phyloP scores from a whole-genome alignment of 768 basidiomycete genomes.

The Auricularia sp. region DNA sequence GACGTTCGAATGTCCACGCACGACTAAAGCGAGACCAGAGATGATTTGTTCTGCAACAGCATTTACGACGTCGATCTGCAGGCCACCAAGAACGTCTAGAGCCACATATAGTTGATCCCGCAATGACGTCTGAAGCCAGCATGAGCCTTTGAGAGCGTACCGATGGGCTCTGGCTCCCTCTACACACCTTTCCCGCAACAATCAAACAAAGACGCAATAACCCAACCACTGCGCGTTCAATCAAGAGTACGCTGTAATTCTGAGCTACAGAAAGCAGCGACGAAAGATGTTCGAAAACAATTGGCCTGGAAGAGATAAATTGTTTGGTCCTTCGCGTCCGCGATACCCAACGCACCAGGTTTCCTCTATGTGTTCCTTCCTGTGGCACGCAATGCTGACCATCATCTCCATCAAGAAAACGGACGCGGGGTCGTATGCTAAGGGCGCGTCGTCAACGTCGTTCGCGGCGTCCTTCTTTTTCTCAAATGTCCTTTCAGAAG shows the following conservation, averaged over 20 bases:
- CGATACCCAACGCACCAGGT: conserved; percentile 55
- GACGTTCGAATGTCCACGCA: conserved; percentile 65
- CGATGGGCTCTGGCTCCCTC: conserved; percentile 4
- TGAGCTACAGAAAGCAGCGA: conserved; percentile 63
- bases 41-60: conserved; percentile 86
- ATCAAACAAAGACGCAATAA: conserved; percentile 76
- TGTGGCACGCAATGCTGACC: conserved; percentile 77
- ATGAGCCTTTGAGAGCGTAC: not conserved
- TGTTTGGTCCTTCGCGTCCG: not conserved
- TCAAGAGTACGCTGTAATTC: conserved; percentile 81
- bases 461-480: conserved; percentile 21
- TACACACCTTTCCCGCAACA: conserved; percentile 63
- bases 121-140: conserved; percentile 47
- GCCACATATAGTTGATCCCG: conserved; percentile 93
- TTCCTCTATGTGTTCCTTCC: conserved; percentile 71
- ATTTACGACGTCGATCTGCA: conserved; percentile 66
- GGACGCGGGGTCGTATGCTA: conserved; percentile 92
- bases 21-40: conserved; percentile 63
- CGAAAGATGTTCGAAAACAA: conserved; percentile 88
- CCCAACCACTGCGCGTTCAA: conserved; percentile 88
- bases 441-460: conserved; percentile 34
- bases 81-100: conserved; percentile 75
- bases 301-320: conserved; percentile 51
- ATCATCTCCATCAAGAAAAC: conserved; percentile 92
- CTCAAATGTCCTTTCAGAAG: conserved; percentile 81